Base-by-base conservation (phyloP, 169 alveolate species). In the Plasmodium vivax region DNA sequence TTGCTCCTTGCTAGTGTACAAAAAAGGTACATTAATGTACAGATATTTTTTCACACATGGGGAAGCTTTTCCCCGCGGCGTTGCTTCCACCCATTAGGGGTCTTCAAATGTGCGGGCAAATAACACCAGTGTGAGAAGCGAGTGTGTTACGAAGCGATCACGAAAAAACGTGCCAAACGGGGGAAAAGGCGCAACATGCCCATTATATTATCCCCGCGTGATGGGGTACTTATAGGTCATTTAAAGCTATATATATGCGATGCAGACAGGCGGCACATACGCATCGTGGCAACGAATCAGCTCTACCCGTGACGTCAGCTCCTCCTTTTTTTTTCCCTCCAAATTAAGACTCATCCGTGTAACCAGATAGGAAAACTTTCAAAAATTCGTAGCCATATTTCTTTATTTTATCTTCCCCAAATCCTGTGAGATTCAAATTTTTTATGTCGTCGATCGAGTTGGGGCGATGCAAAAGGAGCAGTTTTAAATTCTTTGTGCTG, bases 401-500 rank as follows among this genome's bases (percentile, higher is more conserved):
- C 38, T 62, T 80, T 32, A 90, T 90, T 79, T 90, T 80, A 79
- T 58, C 83, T 80, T 90, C 94, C 41, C 94, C 84, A 54, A 90
- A 90, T 58, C 94, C 94, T 30, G 58, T 80, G 34, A 90, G 54
- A 47, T 81, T 79, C 43, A 90, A 62, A 43, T 90, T 90, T 32
- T 47, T 79, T 7, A 90, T 79, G 34, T 90, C 94, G 16, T 90
- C 94, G 68, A 81, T 79, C 5, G 91, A 41, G 14, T 19, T 80
- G 45, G 94, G 94, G 45, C 68, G 82, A 81, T 90, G 91, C 47
- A 90, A 45, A 34, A 82, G 56, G 14, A 90, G 36, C 32, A 90
- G 74, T 90, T 90, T 90, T 80, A 90, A 80, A 80, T 90, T 90
- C 47, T 90, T 90, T 62, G 94, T 90, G 77, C 92, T 90, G 3